Percentiles rank a stretch among this genome's conserved stretches.
phyloP scores from a whole-genome alignment of 2,329 filamentous ascomycete species.

The Penicillium sp. region DNA sequence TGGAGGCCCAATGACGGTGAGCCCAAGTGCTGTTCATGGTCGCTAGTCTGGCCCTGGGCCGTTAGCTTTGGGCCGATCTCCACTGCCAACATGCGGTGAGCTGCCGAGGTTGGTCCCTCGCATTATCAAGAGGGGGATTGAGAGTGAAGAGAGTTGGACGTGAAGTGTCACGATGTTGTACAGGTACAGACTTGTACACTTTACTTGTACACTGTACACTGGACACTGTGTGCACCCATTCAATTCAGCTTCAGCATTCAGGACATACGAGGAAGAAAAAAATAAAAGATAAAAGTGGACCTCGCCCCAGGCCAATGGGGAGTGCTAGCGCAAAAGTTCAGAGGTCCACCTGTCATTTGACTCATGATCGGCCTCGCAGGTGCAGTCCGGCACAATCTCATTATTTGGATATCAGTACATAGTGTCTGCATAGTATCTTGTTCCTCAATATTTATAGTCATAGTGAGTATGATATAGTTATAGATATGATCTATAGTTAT shows the following conservation, averaged over 20 bases:
- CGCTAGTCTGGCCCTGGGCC: slow-evolving; percentile 1
- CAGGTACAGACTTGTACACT: background rate
- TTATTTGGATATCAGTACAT: background rate
- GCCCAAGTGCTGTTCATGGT: slow-evolving; percentile 1
- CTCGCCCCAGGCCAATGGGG: slow-evolving; percentile 17
- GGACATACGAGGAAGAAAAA: no score
- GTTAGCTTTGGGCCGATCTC: slow-evolving; percentile 17
- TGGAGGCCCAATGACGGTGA: slow-evolving; percentile 19
- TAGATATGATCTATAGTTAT: background rate
- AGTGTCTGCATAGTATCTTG: no score
- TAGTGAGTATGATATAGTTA: background rate
- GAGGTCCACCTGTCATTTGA: slow-evolving; percentile 26
- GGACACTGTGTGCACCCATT: background rate
- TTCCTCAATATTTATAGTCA: no score
- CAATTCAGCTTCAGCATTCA: no score
- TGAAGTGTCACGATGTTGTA: slow-evolving; percentile 1
- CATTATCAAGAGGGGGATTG: background rate
- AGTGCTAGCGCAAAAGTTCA: slow-evolving; percentile 4
- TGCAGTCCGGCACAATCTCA: background rate
- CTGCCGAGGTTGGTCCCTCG: slow-evolving; percentile 20
- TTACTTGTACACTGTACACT: background rate
- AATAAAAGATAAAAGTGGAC: slow-evolving; percentile 2
- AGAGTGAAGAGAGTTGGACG: background rate
- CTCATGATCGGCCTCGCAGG: slow-evolving; percentile 9
- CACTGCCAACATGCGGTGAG: slow-evolving; percentile 27